Base-by-base conservation (phyloP, 345 rosid species). In the Cardamine occulta region DNA sequence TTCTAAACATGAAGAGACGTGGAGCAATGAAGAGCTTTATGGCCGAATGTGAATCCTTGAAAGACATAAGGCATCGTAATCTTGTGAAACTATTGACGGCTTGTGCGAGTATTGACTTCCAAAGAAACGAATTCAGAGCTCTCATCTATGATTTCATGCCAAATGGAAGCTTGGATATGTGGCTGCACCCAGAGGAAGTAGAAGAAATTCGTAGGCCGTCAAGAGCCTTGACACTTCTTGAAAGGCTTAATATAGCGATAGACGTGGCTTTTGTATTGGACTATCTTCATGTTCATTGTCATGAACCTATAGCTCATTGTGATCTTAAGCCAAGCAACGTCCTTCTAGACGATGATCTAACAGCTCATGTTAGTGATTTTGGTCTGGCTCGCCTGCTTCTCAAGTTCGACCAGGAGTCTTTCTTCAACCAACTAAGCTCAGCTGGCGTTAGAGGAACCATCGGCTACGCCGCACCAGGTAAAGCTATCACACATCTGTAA, bases 21-120 rank as follows among this genome's bases (percentile, higher is more conserved):
- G 84, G 82, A 70, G 88, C 84, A 17, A 60, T 68, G 6, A 82
- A 70, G 67, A 84, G 89, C 45, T 86, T 82, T 61, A 40, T 63
- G 21, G 80, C 82, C 3, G 89, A 86, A 64, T 86, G 87, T 40
- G 55, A 82, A 55, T 80, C 80, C 4, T 39, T 84, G 8, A 51
- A 51, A 14, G 29, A 11, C 1, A 3, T 45, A 45, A 45, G 17
- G 51, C 19, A 45, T n/a, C 51, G 51, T 0, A 45, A 45, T 8
- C 51, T 45, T 45, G 19, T 45, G 51, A 45, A 45, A 2, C 51
- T 45, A 6, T 8, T 45, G 2, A 45, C 51, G 2, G 51, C 3
- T 45, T 45, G 19, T 17, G 6, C 3, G 18, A 45, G 51, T 8
- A 45, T 45, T 8, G 44, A 39, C 4, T 39, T 3, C 4, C 4